These are phyloP conservation scores for Ustilago xerochloae DNA, from an alignment of 1,284 basidiomycete species.

Conservation along the genomic window DNA sequence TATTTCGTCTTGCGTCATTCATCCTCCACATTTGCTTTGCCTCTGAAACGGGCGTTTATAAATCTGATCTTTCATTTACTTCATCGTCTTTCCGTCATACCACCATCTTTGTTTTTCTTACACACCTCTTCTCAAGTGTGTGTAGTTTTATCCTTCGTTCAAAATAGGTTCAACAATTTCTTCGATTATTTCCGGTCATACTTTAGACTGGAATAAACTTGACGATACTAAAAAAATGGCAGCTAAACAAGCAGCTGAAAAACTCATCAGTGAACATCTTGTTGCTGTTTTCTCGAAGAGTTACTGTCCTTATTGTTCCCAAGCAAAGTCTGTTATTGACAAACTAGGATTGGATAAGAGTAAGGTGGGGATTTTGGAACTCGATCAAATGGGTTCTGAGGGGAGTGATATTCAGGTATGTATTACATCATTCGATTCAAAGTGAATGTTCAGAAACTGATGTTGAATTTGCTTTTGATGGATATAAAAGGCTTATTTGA, in stretches of 20 bases:
- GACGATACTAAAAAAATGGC: slow-evolving; percentile 57
- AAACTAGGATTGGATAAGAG: slow-evolving; percentile 60
- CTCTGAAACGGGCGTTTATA: no score
- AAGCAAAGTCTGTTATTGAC: slow-evolving; percentile 67
- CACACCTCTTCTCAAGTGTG: background rate
- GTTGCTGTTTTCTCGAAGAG: slow-evolving; percentile 69
- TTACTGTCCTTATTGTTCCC: slow-evolving; percentile 65
- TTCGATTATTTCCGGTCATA: background rate
- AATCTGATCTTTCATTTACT: no score
- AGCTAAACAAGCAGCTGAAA: slow-evolving; percentile 65
- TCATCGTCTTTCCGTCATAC: background rate
- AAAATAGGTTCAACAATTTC: slow-evolving; percentile 46
- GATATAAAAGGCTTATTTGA: slow-evolving; percentile 65
- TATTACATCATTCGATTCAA: no score
- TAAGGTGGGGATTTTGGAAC: slow-evolving; percentile 67
- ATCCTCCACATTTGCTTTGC: background rate
- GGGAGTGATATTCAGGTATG: slow-evolving; percentile 61
- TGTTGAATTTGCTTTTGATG: background rate
- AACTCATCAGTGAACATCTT: slow-evolving; percentile 65
- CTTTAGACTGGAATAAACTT: slow-evolving; percentile 4
- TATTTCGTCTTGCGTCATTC: background rate
- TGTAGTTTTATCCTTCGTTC: background rate
- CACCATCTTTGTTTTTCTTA: background rate
- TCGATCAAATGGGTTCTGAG: slow-evolving; percentile 67
- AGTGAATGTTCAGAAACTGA: background rate